Conservation (phyloP, 208 protist genomes). For the Acanthamoeba healyi region DNA sequence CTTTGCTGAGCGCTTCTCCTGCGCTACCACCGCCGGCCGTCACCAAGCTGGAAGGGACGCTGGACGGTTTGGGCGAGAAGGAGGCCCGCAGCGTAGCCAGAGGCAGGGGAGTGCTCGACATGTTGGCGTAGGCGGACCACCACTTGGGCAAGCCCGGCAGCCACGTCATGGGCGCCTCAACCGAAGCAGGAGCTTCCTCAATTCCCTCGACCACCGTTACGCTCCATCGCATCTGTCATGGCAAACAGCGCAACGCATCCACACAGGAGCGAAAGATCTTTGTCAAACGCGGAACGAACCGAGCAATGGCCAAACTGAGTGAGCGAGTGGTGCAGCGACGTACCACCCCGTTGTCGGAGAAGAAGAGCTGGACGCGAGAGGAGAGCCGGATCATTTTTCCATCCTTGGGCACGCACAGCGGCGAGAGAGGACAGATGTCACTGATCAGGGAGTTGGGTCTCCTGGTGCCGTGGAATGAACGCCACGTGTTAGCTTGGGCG, state of each 20-base stretch:
- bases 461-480: background rate
- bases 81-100: background rate
- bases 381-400: constrained; percentile 22
- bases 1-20: background rate
- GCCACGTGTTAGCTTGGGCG: too few relatives aligned
- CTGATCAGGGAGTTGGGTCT: background rate
- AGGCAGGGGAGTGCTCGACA: background rate
- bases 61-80: background rate
- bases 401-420: background rate
- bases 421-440: background rate
- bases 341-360: constrained; percentile 22
- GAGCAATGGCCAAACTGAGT: too few relatives aligned
- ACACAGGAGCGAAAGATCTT: too few relatives aligned
- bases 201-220: background rate
- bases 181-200: background rate
- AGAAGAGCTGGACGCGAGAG: background rate
- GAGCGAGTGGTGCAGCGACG: too few relatives aligned
- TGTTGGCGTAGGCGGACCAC: constrained; percentile 37
- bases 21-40: background rate
- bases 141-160: constrained; percentile 54
- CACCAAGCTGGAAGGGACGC: background rate
- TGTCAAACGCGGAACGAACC: too few relatives aligned
- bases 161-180: constrained; percentile 18
- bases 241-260: too few relatives aligned
- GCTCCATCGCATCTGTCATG: background rate